phyloP scores from a whole-genome alignment of 805 yeast genomes.

The Pichia californica region DNA sequence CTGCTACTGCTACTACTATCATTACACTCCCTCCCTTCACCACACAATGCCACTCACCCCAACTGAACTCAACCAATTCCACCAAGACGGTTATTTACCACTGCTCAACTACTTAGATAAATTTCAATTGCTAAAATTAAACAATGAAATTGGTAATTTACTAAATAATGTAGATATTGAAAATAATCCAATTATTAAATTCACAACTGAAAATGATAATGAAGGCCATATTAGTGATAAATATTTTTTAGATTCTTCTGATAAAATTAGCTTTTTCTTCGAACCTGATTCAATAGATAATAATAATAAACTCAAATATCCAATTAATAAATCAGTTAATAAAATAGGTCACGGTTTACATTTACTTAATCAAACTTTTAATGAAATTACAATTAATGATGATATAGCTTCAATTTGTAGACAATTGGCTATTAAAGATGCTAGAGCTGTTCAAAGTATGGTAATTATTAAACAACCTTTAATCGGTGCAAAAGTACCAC shows the following conservation, averaged over 20 bases:
- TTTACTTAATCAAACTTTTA: conserved; percentile 44
- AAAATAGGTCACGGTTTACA: conserved; percentile 80
- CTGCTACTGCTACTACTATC: too few relatives aligned
- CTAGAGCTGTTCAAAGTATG: conserved; percentile 74
- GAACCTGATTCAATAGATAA: conserved; percentile 57
- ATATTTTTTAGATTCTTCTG: conserved; percentile 63
- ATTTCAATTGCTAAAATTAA: conserved; percentile 35
- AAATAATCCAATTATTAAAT: conserved; percentile 62
- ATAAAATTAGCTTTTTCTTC: conserved; percentile 62
- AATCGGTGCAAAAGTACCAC: conserved; percentile 66
- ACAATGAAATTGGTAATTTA: conserved; percentile 38
- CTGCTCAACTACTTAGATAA: conserved; percentile 46
- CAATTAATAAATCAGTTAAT: conserved; percentile 55
- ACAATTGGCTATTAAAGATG: conserved; percentile 50
- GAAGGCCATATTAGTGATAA: conserved; percentile 63
- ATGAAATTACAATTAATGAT: conserved; percentile 42
- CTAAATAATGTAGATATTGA: conserved; percentile 43
- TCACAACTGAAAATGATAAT: conserved; percentile 45
- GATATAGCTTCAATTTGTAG: conserved; percentile 46
- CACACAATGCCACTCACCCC: conserved; percentile 32
- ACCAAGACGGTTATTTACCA: conserved; percentile 55
- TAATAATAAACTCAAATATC: conserved; percentile 39
- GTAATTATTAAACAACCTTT: conserved; percentile 72
- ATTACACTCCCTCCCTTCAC: background rate
- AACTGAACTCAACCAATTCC: conserved; percentile 45